Evolutionary conservation across 2,329 filamentous ascomycete genomes (phyloP), one percentile per base, ranked within the genome.

Genomic region (Tolypocladium pustulatum): DNA sequence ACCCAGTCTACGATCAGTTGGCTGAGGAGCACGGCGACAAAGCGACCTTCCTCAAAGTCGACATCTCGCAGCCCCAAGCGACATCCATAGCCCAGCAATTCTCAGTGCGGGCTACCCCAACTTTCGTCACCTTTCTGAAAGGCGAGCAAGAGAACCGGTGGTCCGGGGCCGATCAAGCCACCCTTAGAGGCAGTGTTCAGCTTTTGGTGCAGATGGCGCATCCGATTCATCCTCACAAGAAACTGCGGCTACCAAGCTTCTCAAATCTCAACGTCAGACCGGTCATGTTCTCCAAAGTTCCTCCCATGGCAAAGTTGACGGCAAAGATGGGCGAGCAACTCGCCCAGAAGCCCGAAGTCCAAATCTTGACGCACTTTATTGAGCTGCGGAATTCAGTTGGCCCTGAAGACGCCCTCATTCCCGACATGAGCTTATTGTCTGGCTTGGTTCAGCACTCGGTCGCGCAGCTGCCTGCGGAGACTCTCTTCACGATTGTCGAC

Each of bases 401-500:
- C 4, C 78, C 85, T 2, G 81, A 84, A 22, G 84, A 90, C 67
- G 82, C 87, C 0, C 78, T 86, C 0, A 74, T 96, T 0, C 91
- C 92, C 0, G 80, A 90, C 66, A 77, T 97, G 40, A 74, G 80
- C 7, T 74, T 78, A 2, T 85, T 96, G 61, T 82, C 85, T 0
- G 67, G 67, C 0, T 86, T 88, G 63, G 60, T 96, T 7, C 79
- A 77, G 38, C 73, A 76, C 1, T 81, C 81, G 1, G 78, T 85
- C 4, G 67, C 72, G 0, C 73, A 76, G 0, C 73, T 95, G 2
- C 81, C 88, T 0, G 69, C 76, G 0, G 88, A 89, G 17, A 75
- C 80, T 1, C 80, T 91, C 51, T 97, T 97, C 68, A 83, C 91
- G 1, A 78, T 92, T 0, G 81, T 96, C n/a, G 94, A 97, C 68